Evolutionary conservation across 768 basidiomycete genomes (phyloP), one percentile per base, ranked within the genome.

Genomic region (Auriscalpium vulgare): DNA sequence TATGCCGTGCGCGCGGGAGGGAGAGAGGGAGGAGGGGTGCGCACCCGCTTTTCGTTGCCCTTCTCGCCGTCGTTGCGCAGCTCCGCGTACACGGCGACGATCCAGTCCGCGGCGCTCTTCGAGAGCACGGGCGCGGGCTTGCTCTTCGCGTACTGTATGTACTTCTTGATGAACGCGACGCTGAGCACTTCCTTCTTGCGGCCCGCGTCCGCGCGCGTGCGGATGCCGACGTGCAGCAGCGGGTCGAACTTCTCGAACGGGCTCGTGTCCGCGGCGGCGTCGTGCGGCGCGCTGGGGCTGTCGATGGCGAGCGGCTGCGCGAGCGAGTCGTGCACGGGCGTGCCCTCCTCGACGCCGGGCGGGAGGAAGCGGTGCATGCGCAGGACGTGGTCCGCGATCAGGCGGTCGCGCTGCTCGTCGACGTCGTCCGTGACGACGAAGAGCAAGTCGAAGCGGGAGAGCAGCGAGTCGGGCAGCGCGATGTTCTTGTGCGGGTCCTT

Each of bases 371-470:
- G 86, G 69, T 99, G 97, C 81, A 98, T 89, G 23, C 97, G 83
- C 51, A 99, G 81, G 60, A 99, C 95, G 66, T 99, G 97, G 72
- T 99, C 97, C 50, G 95, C 95, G 65, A 99, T 97, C 70, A 78
- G 79, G 14, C 97, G 86, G 71, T 99, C 97, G 36, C 93, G 82
- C 61, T 84, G 81, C 73, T 97, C 95, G 63, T 97, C 92, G 9
- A 97, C 94, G 67, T 99, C 95, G 72, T 98, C 97, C 0, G 94
- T 99, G 16, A 99, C 94, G 53, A 99, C 88, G 68, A 99, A 99
- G 64, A 99, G 98, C 95, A 99, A 95, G 68, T 99, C 97, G 70
- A 99, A 99, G 54, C 97, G 88, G 49, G 95, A 97, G 67, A 99
- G 72, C 61, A 99, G 98, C 2, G 97, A 98, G 7, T 95, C 97